Base-by-base conservation (phyloP, 1,284 basidiomycete genomes). In the Sutorius eximius region DNA sequence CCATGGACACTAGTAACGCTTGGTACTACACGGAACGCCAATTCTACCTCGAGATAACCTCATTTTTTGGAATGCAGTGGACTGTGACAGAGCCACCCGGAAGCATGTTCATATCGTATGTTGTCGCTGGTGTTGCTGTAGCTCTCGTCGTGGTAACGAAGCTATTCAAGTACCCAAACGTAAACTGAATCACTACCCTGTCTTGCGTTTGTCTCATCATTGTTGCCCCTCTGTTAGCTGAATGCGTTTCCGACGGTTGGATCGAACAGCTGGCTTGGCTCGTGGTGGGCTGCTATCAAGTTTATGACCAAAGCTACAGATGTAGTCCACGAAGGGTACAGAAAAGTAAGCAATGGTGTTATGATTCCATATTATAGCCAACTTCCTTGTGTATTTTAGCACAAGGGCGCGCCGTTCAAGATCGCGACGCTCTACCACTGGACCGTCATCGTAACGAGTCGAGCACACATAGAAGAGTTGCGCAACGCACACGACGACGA, bases 391-490 rank as follows among this genome's bases (percentile, higher is more conserved):
- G 1, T 29, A 29, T 34, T n/a, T 42, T 12, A 75, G 75, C 71
- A 74, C 55, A 69, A 67, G 2, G 66, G 66, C 12, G 55, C 58
- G 0, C 59, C 68, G 3, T 81, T 80, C 69, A 79, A 78, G 55
- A 55, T 82, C 12, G 62, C 76, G 0, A 62, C 68, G 0, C 48
- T 71, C 3, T 65, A 66, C 33, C 59, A 62, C 36, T 82, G 78
- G 79, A 36, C 73, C 1, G 70, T 81, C 13, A 38, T 80, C 27
- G 54, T 77, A 2, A 71, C 62, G 20, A 70, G 67, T 8, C 65
- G 62, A 0, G 59, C 70, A 30, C 60, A 73, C 18, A 60, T 77
- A 15, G 74, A 79, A 3, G 79, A 82, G 27, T 20, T 80, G 10
- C 63, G 70, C 5, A 73, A 67, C 20, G 73, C 74, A 5, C 66